These are phyloP conservation scores for Psilocybe sp. DNA, from an alignment of 768 basidiomycete species.

Conservation along the genomic window DNA sequence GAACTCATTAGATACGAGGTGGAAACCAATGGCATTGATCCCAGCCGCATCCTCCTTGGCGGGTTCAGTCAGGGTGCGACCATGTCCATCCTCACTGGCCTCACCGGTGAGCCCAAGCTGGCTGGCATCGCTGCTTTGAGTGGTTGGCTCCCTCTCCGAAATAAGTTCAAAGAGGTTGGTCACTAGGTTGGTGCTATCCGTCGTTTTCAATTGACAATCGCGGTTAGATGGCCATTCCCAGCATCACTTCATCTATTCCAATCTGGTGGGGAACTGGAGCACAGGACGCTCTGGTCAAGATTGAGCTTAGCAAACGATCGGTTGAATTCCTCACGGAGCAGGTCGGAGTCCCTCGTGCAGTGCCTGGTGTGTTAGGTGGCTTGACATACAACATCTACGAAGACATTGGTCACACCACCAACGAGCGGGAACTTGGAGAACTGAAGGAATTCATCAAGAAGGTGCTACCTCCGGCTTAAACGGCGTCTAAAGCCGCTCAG, in stretches of 20 bases:
- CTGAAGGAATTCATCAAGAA: constrained; percentile 68
- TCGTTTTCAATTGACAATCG: constrained; percentile 5
- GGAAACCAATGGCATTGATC: constrained; percentile 56
- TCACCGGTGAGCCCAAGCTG: constrained; percentile 64
- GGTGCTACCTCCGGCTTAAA: constrained; percentile 36
- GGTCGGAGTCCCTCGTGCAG: constrained; percentile 47
- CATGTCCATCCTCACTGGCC: constrained; percentile 72
- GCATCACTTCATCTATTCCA: constrained; percentile 57
- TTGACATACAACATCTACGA: constrained; percentile 66
- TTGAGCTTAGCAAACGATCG: constrained; percentile 50
- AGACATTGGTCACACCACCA: constrained; percentile 66
- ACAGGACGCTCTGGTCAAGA: constrained; percentile 70
- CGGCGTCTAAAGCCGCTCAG: neutral
- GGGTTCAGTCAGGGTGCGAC: constrained; percentile 89
- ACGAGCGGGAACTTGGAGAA: constrained; percentile 64
- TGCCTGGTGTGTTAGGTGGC: constrained; percentile 45
- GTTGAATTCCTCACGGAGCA: constrained; percentile 51
- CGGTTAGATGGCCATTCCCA: constrained; percentile 27
- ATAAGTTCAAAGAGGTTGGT: constrained; percentile 64
- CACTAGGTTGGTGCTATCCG: neutral
- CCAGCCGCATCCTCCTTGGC: constrained; percentile 75
- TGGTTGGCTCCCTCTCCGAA: constrained; percentile 72
- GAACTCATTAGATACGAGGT: constrained; percentile 74
- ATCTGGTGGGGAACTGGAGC: constrained; percentile 89
- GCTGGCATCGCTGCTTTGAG: constrained; percentile 74